Evolutionary conservation across 345 rosid genomes (phyloP), one percentile per base, ranked within the genome.

Genomic region (Limnanthes douglasii): DNA sequence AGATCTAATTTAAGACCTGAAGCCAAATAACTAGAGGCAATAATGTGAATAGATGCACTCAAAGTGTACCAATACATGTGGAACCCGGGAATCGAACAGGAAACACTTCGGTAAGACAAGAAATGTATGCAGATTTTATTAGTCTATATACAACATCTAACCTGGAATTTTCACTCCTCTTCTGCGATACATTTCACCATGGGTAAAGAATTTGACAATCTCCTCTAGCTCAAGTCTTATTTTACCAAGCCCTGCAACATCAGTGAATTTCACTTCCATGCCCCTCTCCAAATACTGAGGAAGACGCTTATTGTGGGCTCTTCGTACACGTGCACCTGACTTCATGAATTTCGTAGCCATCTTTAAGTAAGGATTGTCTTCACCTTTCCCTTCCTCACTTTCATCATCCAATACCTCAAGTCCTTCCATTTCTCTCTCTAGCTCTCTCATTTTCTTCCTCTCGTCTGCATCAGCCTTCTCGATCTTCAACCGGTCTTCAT

Each of bases 241-340:
- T 50, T 81, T 86, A 54, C 96, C 96, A 54, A 86, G 94, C 8
- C 96, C 96, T 6, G 96, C 96, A 56, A 86, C 96, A 57, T 81
- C 94, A 1, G 84, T 26, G 33, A 81, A 86, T 61, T 74, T 86
- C 36, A 86, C 96, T 44, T 86, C 94, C 46, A 81, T 76, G 16
- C 66, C 96, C 45, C 76, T 69, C 52, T 86, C 94, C 28, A 86
- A 68, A 65, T 81, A 86, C 46, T 86, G 81, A 12, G 96, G 96
- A 43, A 70, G 59, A 41, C 78, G 66, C 71, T 28, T 78, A 54
- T 64, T 69, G 18, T 43, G 53, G 9, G 84, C 86, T 39, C 84
- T 61, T 45, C 84, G 63, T 31, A 86, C 84, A 33, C 94, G 73
- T 45, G 94, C 96, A 5, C 96, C 96, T 37, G 96, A 86, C 66